Evolutionary conservation across 768 basidiomycete genomes (phyloP).

Genomic region (Steccherinum ochraceum): DNA sequence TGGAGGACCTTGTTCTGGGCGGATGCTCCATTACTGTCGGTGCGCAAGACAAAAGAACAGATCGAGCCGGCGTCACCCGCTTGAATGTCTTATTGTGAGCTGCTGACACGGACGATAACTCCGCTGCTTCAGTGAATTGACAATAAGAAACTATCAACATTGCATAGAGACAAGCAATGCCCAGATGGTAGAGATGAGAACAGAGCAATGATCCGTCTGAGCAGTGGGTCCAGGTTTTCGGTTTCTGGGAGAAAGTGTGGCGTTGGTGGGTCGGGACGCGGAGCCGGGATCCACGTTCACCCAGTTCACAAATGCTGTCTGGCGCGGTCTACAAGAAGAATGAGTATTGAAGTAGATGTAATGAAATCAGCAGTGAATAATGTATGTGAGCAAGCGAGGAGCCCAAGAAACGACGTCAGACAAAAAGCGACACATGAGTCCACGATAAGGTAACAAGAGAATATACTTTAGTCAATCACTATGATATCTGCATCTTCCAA

Average conservation of each 20-base stretch:
- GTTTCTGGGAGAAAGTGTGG: too few species aligned
- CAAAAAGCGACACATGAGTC: neutral
- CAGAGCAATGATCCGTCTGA: too few species aligned
- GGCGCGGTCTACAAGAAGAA: too few species aligned
- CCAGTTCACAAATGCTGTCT: neutral
- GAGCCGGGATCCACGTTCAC: too few species aligned
- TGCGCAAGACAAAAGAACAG: neutral
- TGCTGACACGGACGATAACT: neutral
- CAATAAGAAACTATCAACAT: too few species aligned
- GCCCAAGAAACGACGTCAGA: neutral
- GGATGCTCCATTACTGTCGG: neutral
- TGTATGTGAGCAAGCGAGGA: neutral
- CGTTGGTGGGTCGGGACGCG: too few species aligned
- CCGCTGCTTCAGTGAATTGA: neutral
- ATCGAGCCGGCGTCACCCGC: neutral
- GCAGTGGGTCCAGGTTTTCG: too few species aligned
- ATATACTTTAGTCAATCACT: constrained; percentile 38
- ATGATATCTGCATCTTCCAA: constrained; percentile 47
- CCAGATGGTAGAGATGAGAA: too few species aligned
- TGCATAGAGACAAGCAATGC: too few species aligned
- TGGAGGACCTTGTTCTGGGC: neutral
- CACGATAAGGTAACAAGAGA: neutral
- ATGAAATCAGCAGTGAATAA: neutral
- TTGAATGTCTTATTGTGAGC: neutral
- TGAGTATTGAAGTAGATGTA: too few species aligned